Conservation (phyloP, 108 stramenopile genomes). For the Conticribra weissflogii region DNA sequence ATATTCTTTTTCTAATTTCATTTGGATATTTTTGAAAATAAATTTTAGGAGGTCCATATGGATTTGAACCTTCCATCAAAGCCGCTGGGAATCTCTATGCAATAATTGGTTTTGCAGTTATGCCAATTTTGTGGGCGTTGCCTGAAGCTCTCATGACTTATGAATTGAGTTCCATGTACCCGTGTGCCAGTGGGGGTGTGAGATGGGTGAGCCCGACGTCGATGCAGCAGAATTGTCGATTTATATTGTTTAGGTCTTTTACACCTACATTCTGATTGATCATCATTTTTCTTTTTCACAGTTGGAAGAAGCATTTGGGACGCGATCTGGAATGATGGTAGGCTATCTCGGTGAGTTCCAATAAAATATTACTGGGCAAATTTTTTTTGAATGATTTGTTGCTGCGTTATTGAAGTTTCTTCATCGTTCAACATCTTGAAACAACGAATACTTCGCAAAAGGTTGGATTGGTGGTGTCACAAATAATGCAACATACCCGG, state of each 20-base stretch:
- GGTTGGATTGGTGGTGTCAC: conserved; percentile 91
- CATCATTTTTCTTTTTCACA: neutral
- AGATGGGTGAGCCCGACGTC: conserved; percentile 80
- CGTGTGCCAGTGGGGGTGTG: conserved; percentile 89
- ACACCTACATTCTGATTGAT: neutral
- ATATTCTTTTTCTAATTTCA: conserved; percentile 13
- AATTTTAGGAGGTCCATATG: conserved; percentile 85
- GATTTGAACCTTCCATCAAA: conserved; percentile 83
- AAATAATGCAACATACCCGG: conserved; percentile 92
- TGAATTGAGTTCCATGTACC: conserved; percentile 86
- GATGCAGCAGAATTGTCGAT: too few relatives aligned
- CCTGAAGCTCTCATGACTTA: conserved; percentile 94
- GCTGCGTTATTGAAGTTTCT: too few relatives aligned
- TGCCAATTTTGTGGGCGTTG: conserved; percentile 91
- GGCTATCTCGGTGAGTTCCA: conserved; percentile 85
- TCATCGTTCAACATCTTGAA: conserved; percentile 43
- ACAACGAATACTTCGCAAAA: conserved; percentile 17
- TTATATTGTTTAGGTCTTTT: too few relatives aligned
- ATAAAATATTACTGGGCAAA: too few relatives aligned
- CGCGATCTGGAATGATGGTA: conserved; percentile 71
- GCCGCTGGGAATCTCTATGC: conserved; percentile 85
- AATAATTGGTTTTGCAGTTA: conserved; percentile 77
- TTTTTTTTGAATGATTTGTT: too few relatives aligned
- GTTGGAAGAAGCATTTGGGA: conserved; percentile 88
- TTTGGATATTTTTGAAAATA: conserved; percentile 35